A percentile compares a stretch with the other conserved stretches of the same genome.
These are phyloP conservation scores for Daedaleopsis sinensis DNA, from an alignment of 768 basidiomycete species.

Conservation along the genomic window DNA sequence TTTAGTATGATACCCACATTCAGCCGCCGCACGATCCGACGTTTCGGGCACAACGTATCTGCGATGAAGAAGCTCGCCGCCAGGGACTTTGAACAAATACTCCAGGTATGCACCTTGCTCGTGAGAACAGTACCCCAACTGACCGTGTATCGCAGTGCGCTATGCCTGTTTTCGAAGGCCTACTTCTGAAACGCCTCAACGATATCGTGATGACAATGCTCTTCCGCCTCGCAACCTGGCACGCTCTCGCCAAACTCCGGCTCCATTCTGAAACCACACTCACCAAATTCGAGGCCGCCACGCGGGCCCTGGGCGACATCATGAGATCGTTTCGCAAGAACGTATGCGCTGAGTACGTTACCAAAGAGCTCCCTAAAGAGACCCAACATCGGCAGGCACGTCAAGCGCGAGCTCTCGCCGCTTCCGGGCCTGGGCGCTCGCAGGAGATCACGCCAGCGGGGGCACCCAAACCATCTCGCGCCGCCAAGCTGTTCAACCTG, in stretches of 20 bases:
- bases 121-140: too few species aligned
- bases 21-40: constrained; percentile 25
- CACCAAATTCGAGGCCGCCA: background rate
- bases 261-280: constrained; percentile 33
- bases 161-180: background rate
- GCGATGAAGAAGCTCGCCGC: constrained; percentile 31
- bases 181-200: constrained; percentile 21
- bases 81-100: constrained; percentile 31
- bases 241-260: constrained; percentile 42
- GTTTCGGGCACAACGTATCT: constrained; percentile 26
- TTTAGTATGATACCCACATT: constrained; percentile 19
- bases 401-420: background rate
- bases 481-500: constrained; percentile 16
- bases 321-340: background rate
- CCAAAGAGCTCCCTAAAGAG: background rate
- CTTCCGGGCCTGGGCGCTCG: background rate
- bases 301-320: background rate
- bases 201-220: constrained; percentile 29
- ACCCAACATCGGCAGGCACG: background rate
- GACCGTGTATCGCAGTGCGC: too few species aligned
- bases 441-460: too few species aligned
- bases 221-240: constrained; percentile 38
- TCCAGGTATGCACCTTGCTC: too few species aligned
- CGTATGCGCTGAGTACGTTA: too few species aligned
- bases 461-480: background rate